Evolutionary conservation across 73 alveolate species (phyloP), one percentile per base, ranked within the genome.

Genomic region (Stentor coeruleus): DNA sequence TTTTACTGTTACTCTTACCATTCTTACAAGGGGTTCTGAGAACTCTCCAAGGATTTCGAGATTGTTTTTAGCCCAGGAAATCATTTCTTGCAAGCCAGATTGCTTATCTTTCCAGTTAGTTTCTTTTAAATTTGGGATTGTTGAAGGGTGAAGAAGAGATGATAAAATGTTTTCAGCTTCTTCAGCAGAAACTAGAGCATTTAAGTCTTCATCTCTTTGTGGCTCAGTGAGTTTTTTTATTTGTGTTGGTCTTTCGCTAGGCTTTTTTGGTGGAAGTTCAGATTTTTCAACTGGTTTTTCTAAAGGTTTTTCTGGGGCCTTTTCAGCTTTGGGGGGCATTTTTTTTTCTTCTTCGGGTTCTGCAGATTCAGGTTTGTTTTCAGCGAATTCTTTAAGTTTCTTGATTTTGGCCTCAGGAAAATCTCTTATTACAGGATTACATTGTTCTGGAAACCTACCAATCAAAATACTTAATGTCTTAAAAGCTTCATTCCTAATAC

Each of bases 1-100:
- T 85, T 95, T 95, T 82, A 89, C 81, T 84, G 87, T 91, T 6
- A 85, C 74, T 82, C 88, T 92, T 81, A 86, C 84, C 85, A 86
- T 87, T 74, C 75, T 85, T 72, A 86, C 90, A 31, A 88, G 82
- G 33, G 91, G 95, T 59, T 93, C 96, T 74, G 76, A 80, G 77
- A 91, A 74, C 39, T 88, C 92, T 35, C 73, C 58, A 11, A 49
- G 66, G 3, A 82, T 79, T 6, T 85, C 58, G 59, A 84, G 82
- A 58, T 74, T 59, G 38, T 81, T 77, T 31, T 38, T 37, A 28
- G 85, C 0, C 86, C 90, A 39, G 20, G 57, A 89, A 3, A 60
- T 82, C 15, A 85, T 39, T 14, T 74, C 81, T 20, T 83, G 75
- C 35, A 74, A 85, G 2, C 90, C 95, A 35, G 77, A 89, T 57